A percentile compares a stretch with the other conserved stretches of the same genome.
phyloP scores from a whole-genome alignment of 352 stramenopile species.

The Poterioochromonas sp. region DNA sequence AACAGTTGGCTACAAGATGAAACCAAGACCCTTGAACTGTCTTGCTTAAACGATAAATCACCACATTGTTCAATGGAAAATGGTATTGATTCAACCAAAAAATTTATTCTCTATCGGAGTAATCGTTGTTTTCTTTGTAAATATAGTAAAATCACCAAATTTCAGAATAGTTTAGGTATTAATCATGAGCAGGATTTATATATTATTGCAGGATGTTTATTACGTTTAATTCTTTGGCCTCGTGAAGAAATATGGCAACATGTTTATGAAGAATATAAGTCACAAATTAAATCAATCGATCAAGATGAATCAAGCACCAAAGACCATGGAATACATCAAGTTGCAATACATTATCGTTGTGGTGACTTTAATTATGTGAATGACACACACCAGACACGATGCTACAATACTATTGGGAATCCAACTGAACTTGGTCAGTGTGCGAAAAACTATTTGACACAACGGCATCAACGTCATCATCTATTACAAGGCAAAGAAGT shows the following conservation, averaged over 20 bases:
- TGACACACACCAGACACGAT: too few species aligned
- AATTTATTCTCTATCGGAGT: neutral
- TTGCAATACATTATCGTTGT: neutral
- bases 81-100: too few species aligned
- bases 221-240: neutral
- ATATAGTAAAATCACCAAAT: neutral
- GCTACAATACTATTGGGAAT: neutral
- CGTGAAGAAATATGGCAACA: neutral
- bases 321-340: neutral
- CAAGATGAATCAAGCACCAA: neutral
- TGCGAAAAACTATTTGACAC: neutral
- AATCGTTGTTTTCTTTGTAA: neutral
- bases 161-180: neutral
- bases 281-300: too few species aligned
- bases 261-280: neutral
- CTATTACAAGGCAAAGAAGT: too few species aligned
- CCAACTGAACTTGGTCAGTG: neutral
- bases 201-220: neutral
- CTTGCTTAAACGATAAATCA: too few species aligned
- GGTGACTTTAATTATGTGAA: neutral
- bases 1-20: too few species aligned
- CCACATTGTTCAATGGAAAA: too few species aligned
- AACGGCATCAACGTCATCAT: too few species aligned
- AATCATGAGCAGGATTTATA: neutral
- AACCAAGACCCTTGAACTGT: too few species aligned